Percentiles rank a stretch among this genome's conserved stretches.
phyloP scores from a whole-genome alignment of 768 basidiomycete genomes.

The Nevesoporus exiguus region DNA sequence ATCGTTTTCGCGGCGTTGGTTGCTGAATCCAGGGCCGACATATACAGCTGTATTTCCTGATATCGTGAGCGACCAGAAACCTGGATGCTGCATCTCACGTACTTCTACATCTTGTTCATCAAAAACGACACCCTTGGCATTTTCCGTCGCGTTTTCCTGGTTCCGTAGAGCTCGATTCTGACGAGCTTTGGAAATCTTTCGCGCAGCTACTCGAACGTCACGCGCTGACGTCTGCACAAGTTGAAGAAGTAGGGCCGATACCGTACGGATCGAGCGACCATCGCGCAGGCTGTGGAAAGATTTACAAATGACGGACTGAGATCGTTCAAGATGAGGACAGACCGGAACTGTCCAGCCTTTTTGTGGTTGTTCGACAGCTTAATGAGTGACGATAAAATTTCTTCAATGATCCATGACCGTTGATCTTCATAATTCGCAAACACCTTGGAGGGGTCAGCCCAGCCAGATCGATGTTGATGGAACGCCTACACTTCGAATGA shows the following conservation, averaged over 20 bases:
- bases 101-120: constrained; percentile 72
- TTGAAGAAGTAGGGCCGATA: constrained; percentile 89
- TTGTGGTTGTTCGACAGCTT: constrained; percentile 89
- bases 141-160: constrained; percentile 55
- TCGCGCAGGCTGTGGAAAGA: constrained; percentile 72
- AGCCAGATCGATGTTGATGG: background rate
- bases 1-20: constrained; percentile 84
- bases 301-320: background rate
- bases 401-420: constrained; percentile 96
- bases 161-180: constrained; percentile 60
- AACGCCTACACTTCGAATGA: constrained; percentile 76
- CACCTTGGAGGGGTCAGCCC: constrained; percentile 48
- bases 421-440: constrained; percentile 91
- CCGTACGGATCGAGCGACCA: constrained; percentile 88
- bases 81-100: background rate
- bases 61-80: constrained; percentile 3
- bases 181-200: constrained; percentile 56
- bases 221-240: constrained; percentile 95
- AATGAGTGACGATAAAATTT: constrained; percentile 85
- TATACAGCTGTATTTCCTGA: constrained; percentile 71
- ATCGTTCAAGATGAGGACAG: constrained; percentile 17
- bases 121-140: constrained; percentile 50
- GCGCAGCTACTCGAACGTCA: constrained; percentile 73
- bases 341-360: constrained; percentile 88
- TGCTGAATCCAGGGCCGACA: constrained; percentile 73